A percentile compares a stretch with the other conserved stretches of the same genome.
Conservation (phyloP, 805 yeast species). For the Yarrowia sp. region DNA sequence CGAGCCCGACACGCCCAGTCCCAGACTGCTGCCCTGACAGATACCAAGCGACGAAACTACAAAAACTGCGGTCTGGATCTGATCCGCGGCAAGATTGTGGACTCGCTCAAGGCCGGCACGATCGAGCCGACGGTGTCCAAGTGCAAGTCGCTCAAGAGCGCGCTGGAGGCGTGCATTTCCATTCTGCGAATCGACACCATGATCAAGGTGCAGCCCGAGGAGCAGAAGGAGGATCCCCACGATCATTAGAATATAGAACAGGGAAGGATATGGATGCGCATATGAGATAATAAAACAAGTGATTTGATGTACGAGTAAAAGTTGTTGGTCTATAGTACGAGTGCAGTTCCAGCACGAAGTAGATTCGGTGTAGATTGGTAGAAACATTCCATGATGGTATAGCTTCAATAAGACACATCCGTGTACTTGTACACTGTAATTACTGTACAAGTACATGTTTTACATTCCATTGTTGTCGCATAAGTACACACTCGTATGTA, state of each 20-base stretch:
- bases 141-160: constrained; percentile 88
- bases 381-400: too few species aligned
- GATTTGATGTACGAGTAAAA: neutral
- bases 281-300: constrained; percentile 4
- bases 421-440: too few species aligned
- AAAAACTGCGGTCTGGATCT: constrained; percentile 91
- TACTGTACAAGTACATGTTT: too few species aligned
- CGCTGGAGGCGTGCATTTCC: constrained; percentile 97
- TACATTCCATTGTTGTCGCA: too few species aligned
- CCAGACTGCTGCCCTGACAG: constrained; percentile 82
- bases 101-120: constrained; percentile 80
- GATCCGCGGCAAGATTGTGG: constrained; percentile 85
- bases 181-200: constrained; percentile 96
- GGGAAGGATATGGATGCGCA: neutral
- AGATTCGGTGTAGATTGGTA: too few species aligned
- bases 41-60: constrained; percentile 77
- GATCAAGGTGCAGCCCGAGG: constrained; percentile 94
- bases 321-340: neutral
- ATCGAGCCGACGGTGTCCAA: constrained; percentile 94
- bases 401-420: too few species aligned
- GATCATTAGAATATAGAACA: constrained; percentile 51
- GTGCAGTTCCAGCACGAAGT: too few species aligned
- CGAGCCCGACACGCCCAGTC: constrained; percentile 96
- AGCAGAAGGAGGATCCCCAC: constrained; percentile 71
- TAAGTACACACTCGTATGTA: too few species aligned